Conservation (phyloP, 2,329 filamentous ascomycete genomes). For the Sporothrix mexicana region DNA sequence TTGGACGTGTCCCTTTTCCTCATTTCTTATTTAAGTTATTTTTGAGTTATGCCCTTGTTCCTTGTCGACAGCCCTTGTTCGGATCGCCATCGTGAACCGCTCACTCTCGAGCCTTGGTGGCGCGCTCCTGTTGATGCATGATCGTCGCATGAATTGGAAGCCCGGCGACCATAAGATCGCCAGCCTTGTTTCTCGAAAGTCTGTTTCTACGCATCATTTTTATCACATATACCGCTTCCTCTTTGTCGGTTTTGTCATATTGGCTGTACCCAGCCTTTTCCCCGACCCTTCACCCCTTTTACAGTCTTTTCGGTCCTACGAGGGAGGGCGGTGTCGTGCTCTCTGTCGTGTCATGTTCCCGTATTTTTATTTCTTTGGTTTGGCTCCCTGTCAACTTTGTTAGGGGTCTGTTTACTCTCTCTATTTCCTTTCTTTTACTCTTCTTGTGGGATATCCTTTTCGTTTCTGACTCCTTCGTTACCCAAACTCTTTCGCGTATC, state of each 20-base stretch:
- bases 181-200: constrained; percentile 28
- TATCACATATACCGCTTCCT: not conserved
- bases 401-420: not conserved
- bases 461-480: not conserved
- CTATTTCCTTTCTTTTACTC: not conserved
- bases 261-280: not conserved
- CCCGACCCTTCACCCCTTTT: not conserved
- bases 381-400: not conserved
- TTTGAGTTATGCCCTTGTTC: constrained; percentile 4
- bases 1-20: not conserved
- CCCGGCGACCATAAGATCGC: constrained; percentile 19
- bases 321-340: constrained; percentile 5
- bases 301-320: not conserved
- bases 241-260: not conserved
- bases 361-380: constrained; percentile 15
- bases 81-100: not conserved
- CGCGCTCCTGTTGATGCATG: constrained; percentile 17
- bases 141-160: constrained; percentile 28
- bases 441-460: not conserved
- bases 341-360: not conserved
- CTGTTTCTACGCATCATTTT: constrained; percentile 27
- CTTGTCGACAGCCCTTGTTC: not conserved
- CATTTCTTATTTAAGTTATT: not conserved
- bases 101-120: constrained; percentile 7
- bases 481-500: not conserved